Evolutionary conservation across 1,139 yeast genomes (phyloP), one percentile per base, ranked within the genome.

Genomic region (Candida glucosophila): DNA sequence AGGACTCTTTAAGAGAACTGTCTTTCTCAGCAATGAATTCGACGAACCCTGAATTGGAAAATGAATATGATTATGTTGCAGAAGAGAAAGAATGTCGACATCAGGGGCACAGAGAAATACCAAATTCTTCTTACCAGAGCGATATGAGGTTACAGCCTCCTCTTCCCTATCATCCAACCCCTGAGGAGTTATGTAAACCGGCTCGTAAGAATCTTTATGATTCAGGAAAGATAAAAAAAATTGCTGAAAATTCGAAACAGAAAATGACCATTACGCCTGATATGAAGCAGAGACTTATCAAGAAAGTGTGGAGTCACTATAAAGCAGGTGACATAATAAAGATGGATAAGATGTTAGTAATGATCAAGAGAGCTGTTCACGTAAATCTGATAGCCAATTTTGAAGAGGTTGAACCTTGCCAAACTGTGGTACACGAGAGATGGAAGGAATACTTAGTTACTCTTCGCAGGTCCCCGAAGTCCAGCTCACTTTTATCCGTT

Each of bases 371-470:
- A 22, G 33, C 55, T 2, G 27, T 31, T 4, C 36, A 36, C 13
- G 24, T 33, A 5, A 29, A 29, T 6, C 26, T 28, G 6, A 31
- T 43, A 3, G 22, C 32, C 3, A 24, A 29, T 3, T 44, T 49
- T 17, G 44, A 40, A 13, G 81, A 74, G 31, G 52, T 54, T 10
- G 77, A 68, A 29, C 55, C 67, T 2, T 55, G 64, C 20, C 73
- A 69, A 28, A 58, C 82, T 1, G 51, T 77, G 25, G 61, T 80
- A 2, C 35, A 61, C n/a, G 85, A 79, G 31, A 55, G 83, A 23
- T 83, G 95, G 90, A 70, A 67, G 32, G 95, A 85, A 44, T 79
- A 73, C 42, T 52, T 71, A 17, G 76, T 78, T 2, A 81, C 78
- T 4, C 72, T 78, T 1, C 55, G 90, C 30, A 69, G 71, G 22